Percentiles rank a stretch among this genome's conserved stretches.
Evolutionary conservation across 331 rosid genomes (phyloP).

Genomic region (Stylosanthes scabra): DNA sequence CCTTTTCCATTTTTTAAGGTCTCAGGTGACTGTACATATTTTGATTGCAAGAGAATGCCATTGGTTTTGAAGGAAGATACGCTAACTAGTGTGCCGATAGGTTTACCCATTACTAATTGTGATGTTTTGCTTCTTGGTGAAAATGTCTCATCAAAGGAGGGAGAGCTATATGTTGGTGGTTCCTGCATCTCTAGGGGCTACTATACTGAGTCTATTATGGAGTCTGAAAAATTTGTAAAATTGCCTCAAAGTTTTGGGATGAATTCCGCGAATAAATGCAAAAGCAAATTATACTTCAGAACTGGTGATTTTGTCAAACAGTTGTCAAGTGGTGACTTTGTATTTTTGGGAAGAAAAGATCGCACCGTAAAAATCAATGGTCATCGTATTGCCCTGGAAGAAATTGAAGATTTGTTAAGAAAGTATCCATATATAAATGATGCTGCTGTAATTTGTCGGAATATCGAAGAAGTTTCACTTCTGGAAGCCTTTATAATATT

Average conservation of each 20-base stretch:
- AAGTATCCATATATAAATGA: slow-evolving; percentile 66
- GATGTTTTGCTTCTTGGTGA: slow-evolving; percentile 68
- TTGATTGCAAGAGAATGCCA: slow-evolving; percentile 91
- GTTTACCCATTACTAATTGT: slow-evolving; percentile 79
- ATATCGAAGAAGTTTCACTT: slow-evolving; percentile 46
- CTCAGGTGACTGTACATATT: slow-evolving; percentile 94
- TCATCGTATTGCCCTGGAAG: slow-evolving; percentile 82
- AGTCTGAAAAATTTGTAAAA: slow-evolving; percentile 45
- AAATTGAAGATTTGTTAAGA: slow-evolving; percentile 75
- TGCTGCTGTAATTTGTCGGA: slow-evolving; percentile 69
- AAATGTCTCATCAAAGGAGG: slow-evolving; percentile 57
- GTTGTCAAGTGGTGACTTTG: slow-evolving; percentile 75
- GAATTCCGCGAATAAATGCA: slow-evolving; percentile 40
- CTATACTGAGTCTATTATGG: slow-evolving; percentile 51
- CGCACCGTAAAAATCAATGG: slow-evolving; percentile 79
- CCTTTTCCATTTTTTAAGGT: slow-evolving; percentile 56
- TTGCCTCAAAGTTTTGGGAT: slow-evolving; percentile 46
- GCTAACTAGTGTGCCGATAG: slow-evolving; percentile 79
- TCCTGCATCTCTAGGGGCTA: slow-evolving; percentile 76
- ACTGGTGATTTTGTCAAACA: slow-evolving; percentile 81
- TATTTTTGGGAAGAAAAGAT: slow-evolving; percentile 90
- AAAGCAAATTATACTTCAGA: slow-evolving; percentile 53
- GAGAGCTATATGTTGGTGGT: slow-evolving; percentile 87
- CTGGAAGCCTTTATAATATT: slow-evolving; percentile 75
- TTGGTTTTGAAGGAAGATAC: slow-evolving; percentile 64